Evolutionary conservation across 2,329 filamentous ascomycete species (phyloP), one percentile per base, ranked within the genome.

Genomic region (Apiospora hydei): DNA sequence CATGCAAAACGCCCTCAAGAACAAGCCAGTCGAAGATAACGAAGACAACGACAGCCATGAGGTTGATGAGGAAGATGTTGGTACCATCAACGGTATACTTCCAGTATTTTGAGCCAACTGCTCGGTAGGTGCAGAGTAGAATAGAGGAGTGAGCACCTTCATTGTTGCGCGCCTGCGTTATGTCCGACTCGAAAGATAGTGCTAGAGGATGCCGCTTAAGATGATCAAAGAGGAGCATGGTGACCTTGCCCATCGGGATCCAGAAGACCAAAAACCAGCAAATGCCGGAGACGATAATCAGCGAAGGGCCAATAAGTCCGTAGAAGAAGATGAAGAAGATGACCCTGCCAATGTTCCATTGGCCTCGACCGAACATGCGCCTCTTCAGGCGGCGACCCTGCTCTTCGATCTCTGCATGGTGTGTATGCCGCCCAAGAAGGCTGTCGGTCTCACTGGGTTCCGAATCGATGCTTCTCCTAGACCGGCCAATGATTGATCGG

Each of bases 1-100:
- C 76, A 26, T 92, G 89, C 47, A 98, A 83, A 4, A 90, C 83
- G 21, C 91, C 85, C 46, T 91, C 88, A 38, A 99, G 86, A 34
- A 99, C 87, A 73, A 91, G 91, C 87, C 96, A 98, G 85, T 99
- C 96, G 75, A 97, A 90, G 74, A 99, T 97, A 78, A 96, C 93
- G 80, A 99, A 98, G 34, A 94, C 85, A n/a, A 99, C 96, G 24
- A 99, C 90, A 16, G 91, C 93, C 84, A 98, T 94, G 72, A 99
- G 89, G 81, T 99, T 99, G 86, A 99, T 98, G 76, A 99, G 90
- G 84, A 99, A 98, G 80, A 99, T 97, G 83, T 99, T 99, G 73
- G 96, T 99, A 71, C 96, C 97, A 80, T 99, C 96, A 72, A 99
- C 88, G 4, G 96, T 99, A 84, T 99, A 99, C 84, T 99, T 99